A percentile compares a stretch with the other conserved stretches of the same genome.
Conservation (phyloP, 1,284 basidiomycete genomes). For the Porogramme epimiltina region DNA sequence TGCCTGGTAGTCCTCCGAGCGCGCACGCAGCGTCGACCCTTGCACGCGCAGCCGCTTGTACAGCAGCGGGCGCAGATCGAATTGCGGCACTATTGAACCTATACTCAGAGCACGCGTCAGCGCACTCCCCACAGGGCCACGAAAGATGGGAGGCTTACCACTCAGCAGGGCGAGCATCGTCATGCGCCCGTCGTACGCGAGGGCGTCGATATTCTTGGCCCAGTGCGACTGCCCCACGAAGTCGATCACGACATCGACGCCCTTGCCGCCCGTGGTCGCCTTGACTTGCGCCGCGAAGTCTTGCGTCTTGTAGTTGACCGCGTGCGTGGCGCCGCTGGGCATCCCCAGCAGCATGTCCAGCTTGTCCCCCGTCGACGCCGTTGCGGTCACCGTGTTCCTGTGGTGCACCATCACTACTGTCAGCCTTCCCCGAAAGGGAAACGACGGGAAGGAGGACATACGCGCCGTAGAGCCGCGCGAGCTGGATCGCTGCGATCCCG, state of each 20-base stretch:
- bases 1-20: conserved; percentile 80
- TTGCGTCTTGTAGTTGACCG: conserved; percentile 85
- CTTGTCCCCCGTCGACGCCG: conserved; percentile 87
- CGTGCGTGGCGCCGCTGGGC: conserved; percentile 69
- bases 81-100: conserved; percentile 68
- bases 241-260: conserved; percentile 86
- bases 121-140: too few species aligned
- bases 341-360: conserved; percentile 74
- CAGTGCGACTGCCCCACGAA: conserved; percentile 88
- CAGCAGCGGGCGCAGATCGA: conserved; percentile 71
- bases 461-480: conserved; percentile 79
- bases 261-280: conserved; percentile 62
- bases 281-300: conserved; percentile 76
- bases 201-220: conserved; percentile 75
- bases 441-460: conserved; percentile 44
- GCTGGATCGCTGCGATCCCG: conserved; percentile 88
- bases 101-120: conserved; percentile 9
- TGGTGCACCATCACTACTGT: too few species aligned
- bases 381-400: conserved; percentile 77
- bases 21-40: conserved; percentile 86
- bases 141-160: conserved; percentile 48
- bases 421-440: too few species aligned
- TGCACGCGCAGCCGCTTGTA: conserved; percentile 89
- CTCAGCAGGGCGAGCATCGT: conserved; percentile 70
- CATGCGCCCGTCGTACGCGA: conserved; percentile 83